Conservation (phyloP, 1,284 basidiomycete species). For the Papiliotrema fonsecae region DNA sequence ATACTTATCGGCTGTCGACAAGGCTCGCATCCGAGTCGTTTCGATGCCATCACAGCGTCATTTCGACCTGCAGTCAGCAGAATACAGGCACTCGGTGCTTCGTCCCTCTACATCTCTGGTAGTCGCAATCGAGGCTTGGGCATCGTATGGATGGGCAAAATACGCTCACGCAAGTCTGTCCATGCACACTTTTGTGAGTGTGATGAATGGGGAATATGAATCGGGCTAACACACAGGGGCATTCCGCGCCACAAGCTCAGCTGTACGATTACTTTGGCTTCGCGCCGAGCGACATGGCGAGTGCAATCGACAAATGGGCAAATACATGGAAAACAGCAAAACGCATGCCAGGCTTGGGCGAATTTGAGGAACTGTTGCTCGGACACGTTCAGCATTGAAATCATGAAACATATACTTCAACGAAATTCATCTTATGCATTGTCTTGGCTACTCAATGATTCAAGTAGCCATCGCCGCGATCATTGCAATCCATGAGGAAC, state of each 20-base stretch:
- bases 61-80: constrained; percentile 30
- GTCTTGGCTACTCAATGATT: too few relatives aligned
- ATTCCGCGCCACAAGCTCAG: constrained; percentile 27
- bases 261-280: constrained; percentile 41
- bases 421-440: too few relatives aligned
- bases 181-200: constrained; percentile 37
- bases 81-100: constrained; percentile 27
- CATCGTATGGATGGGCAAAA: constrained; percentile 35
- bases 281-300: constrained; percentile 26
- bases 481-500: too few relatives aligned
- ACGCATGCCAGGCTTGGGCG: constrained; percentile 32
- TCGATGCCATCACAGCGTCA: constrained; percentile 34
- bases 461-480: too few relatives aligned
- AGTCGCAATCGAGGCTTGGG: constrained; percentile 38
- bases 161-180: constrained; percentile 39
- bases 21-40: constrained; percentile 36
- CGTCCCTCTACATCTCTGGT: constrained; percentile 23
- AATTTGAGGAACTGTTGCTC: constrained; percentile 37
- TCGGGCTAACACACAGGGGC: constrained; percentile 8
- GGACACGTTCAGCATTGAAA: too few relatives aligned
- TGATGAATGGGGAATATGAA: neutral
- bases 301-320: constrained; percentile 23
- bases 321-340: constrained; percentile 9
- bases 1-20: constrained; percentile 12
- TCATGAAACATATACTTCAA: too few relatives aligned